Evolutionary conservation across 2,329 filamentous ascomycete genomes (phyloP).

Genomic region (Fusarium oligoseptatum): DNA sequence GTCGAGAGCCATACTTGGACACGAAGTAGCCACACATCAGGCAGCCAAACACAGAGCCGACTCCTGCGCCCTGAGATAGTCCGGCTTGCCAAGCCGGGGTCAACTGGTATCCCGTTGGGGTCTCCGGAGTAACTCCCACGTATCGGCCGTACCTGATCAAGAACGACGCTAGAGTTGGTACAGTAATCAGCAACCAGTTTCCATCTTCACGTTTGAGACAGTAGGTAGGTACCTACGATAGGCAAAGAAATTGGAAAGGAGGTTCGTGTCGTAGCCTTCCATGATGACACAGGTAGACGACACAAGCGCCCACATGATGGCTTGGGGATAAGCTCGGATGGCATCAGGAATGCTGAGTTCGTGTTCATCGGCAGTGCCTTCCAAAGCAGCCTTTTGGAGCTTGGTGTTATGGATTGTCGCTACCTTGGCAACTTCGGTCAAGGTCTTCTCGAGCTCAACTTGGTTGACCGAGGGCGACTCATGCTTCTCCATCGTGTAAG

Average conservation of each 20-base stretch:
- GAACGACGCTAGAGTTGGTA: slow-evolving; percentile 26
- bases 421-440: not conserved
- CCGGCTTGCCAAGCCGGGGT: slow-evolving; percentile 63
- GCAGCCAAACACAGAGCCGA: slow-evolving; percentile 63
- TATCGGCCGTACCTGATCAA: slow-evolving; percentile 44
- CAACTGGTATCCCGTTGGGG: slow-evolving; percentile 52
- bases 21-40: slow-evolving; percentile 61
- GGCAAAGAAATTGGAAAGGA: slow-evolving; percentile 53
- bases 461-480: not conserved
- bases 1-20: slow-evolving; percentile 57
- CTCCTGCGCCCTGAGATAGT: slow-evolving; percentile 56
- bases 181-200: not conserved
- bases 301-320: slow-evolving; percentile 53
- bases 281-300: slow-evolving; percentile 56
- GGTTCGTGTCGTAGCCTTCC: slow-evolving; percentile 54
- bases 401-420: not conserved
- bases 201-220: not conserved
- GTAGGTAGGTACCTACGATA: slow-evolving; percentile 25
- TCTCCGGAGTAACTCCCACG: slow-evolving; percentile 23
- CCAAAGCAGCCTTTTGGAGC: not conserved
- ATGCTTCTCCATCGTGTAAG: not conserved
- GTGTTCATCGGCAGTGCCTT: slow-evolving; percentile 33
- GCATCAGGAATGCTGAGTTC: slow-evolving; percentile 43
- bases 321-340: slow-evolving; percentile 48
- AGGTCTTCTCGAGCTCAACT: not conserved